phyloP scores from a whole-genome alignment of 441 rosid species.

The Hura crepitans region DNA sequence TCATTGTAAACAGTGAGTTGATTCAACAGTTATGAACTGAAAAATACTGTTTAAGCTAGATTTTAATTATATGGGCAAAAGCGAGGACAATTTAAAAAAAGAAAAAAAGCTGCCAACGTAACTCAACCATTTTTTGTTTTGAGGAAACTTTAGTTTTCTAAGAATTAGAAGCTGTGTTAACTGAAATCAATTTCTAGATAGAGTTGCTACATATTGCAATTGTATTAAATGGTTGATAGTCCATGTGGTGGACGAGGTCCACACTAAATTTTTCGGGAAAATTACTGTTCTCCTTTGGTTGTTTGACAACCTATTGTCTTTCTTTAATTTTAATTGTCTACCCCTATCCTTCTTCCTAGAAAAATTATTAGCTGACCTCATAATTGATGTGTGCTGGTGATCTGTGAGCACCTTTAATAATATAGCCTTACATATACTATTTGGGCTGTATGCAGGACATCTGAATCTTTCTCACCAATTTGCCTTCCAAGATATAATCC shows the following conservation, averaged over 20 bases:
- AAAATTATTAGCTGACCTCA: neutral
- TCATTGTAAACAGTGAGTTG: neutral
- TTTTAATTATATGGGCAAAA: neutral
- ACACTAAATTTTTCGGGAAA: neutral
- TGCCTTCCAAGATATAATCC: slow-evolving; percentile 98
- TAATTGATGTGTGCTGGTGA: neutral
- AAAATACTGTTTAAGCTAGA: neutral
- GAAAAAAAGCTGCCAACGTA: neutral
- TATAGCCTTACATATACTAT: slow-evolving; percentile 21
- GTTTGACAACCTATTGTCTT: neutral
- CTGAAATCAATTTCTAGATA: neutral
- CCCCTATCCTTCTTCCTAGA: neutral
- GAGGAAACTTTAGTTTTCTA: neutral
- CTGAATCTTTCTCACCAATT: slow-evolving; percentile 95
- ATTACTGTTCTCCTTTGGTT: neutral
- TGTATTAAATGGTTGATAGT: neutral
- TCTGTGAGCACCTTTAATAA: neutral
- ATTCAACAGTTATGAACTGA: slow-evolving; percentile 3
- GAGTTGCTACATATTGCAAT: neutral
- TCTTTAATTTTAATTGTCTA: neutral
- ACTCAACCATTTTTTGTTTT: neutral
- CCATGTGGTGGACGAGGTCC: neutral
- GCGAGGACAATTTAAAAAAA: neutral
- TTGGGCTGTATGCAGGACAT: slow-evolving; percentile 61
- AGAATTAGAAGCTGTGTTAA: neutral